Evolutionary conservation across 2,329 filamentous ascomycete species (phyloP), one percentile per base, ranked within the genome.

Genomic region (Aspergillus neoniger): DNA sequence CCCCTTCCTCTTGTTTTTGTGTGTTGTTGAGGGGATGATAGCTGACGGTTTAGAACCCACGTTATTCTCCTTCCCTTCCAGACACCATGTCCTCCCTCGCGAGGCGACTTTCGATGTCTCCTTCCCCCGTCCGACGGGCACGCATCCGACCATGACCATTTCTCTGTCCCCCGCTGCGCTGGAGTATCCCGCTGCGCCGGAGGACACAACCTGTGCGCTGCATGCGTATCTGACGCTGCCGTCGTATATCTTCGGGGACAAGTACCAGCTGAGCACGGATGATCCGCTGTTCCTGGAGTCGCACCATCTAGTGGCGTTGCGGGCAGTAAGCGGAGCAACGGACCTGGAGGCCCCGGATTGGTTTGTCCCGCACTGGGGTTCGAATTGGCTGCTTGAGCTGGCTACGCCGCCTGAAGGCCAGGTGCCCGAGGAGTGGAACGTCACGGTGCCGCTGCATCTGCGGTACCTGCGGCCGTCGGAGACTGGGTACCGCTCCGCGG

Each of bases 301-400:
- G 0, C 92, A 96, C 69, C 91, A 96, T 70, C 83, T 97, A 19
- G 81, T 83, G 2, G 80, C 85, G 2, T 79, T 96, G 43, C 87
- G 83, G 48, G 86, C 89, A 64, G 83, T 91, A 14, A 87, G 87
- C 25, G 85, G 90, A 12, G 91, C 91, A 19, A 90, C 93, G 6
- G 93, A 98, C 67, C 87, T 98, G 56, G 94, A 98, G 79, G 92
- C 92, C 0, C 94, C 94, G 1, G 89, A 89, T 68, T 98, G 96
- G 80, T 86, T 88, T 1, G 83, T 92, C 30, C 72, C 83, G 6
- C 76, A 82, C 32, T 97, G 94, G 94, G 94, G 94, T 5, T 93
- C 90, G 0, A 86, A 84, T 15, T 82, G 92, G 15, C 82, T 97
- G 4, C 77, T 97, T 19, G 88, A 95, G 72, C 82, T 98, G 41